phyloP scores from a whole-genome alignment of 768 basidiomycete genomes.

The Tephrocybe sp. region DNA sequence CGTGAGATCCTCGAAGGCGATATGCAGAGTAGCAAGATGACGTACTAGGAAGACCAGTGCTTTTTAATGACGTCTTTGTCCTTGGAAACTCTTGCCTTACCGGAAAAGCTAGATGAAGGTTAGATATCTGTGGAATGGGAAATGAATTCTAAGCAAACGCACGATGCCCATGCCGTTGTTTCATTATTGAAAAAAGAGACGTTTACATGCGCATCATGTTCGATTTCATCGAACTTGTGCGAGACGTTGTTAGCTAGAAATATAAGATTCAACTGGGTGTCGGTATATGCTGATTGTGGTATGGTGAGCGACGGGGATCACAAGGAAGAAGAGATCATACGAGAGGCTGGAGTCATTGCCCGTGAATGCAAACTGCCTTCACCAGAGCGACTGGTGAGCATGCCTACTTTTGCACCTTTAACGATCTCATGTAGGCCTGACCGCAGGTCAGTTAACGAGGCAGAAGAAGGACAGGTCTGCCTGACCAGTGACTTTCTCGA shows the following conservation, averaged over 20 bases:
- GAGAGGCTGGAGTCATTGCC: conserved; percentile 72
- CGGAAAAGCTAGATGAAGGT: conserved; percentile 50
- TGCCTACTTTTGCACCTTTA: conserved; percentile 61
- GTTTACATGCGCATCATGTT: conserved; percentile 76
- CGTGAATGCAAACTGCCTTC: conserved; percentile 74
- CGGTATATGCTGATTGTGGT: conserved; percentile 36
- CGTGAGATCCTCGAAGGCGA: background rate
- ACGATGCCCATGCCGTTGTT: conserved; percentile 76
- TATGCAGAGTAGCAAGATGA: conserved; percentile 1
- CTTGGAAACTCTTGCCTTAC: conserved; percentile 62
- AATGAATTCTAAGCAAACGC: conserved; percentile 15
- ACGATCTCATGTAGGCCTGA: conserved; percentile 65
- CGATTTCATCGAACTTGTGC: conserved; percentile 73
- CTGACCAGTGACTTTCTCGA: conserved; percentile 65
- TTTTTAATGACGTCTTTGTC: conserved; percentile 64
- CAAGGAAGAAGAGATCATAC: conserved; percentile 35
- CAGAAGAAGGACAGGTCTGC: background rate
- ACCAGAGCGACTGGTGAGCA: conserved; percentile 72
- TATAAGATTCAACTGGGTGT: conserved; percentile 51
- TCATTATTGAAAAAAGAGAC: conserved; percentile 70
- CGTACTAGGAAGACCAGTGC: conserved; percentile 58
- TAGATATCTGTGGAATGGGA: background rate
- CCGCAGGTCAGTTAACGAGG: conserved; percentile 18
- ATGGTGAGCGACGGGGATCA: background rate
- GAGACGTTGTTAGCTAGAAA: conserved; percentile 76